Evolutionary conservation across 1,284 basidiomycete species (phyloP), one percentile per base, ranked within the genome.

Genomic region (Cutaneotrichosporon arboriforme): DNA sequence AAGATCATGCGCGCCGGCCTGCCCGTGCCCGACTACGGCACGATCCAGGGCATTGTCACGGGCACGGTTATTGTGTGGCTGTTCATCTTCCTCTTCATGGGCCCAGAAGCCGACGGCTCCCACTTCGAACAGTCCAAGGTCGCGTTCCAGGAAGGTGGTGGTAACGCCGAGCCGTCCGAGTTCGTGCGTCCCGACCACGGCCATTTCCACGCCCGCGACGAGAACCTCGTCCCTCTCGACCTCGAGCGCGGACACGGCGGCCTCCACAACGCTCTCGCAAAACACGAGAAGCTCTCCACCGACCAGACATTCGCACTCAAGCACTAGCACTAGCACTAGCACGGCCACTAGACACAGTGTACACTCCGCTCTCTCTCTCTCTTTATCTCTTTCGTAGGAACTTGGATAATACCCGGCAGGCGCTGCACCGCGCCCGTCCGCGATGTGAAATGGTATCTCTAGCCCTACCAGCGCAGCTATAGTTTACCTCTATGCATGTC

Each of bases 1-100:
- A 68, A 62, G 38, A 66, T 69, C 47, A 83, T 70, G 43, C 33
- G 37, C 20, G 8, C 36, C 17, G 54, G 54, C 41, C 15, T 22
- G 4, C 5, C 3, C 12, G 20, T 41, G 1, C 82, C 88, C 1
- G 85, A 94, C 68, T 96, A 93, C 67, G 92, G 87, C 4, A 85
- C 78, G 7, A 80, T 93, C 12, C 87, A 90, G 75, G 91, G 86
- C 43, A 91, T 96, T 69, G 78, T 94, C 34, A 86, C 97, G 52
- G 92, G 79, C 20, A 68, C 75, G 4, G 79, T 81, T 42, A 69
- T 73, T 22, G 67, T 61, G 4, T 74, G 65, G 63, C 69, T 72
- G 49, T 55, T 70, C 26, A n/a, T 70, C 53, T 62, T 55, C 49
- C 65, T 89, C 23, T 35, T 87, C 46, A 53, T 70, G 20, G 74